Evolutionary conservation across 305 asterid genomes (phyloP).

Genomic region (Solanum hybrid): DNA sequence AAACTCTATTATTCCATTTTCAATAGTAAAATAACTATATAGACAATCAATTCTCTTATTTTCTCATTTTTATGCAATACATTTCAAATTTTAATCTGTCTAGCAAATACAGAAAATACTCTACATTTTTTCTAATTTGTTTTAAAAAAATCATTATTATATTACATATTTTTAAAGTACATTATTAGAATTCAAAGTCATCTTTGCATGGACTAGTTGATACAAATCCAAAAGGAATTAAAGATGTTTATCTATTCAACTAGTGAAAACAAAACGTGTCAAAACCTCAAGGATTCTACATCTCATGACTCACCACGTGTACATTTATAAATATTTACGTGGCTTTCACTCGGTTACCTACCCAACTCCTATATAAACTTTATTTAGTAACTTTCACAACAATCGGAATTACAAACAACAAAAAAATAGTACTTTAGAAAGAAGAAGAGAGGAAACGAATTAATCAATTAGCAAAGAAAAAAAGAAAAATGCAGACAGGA

Average conservation of each 20-base stretch:
- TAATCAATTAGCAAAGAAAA: not conserved
- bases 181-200: not conserved
- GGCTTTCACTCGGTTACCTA: not conserved
- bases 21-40: not conserved
- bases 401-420: too few relatives aligned
- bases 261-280: not conserved
- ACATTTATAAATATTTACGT: not conserved
- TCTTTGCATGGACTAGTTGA: not conserved
- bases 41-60: not conserved
- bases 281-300: not conserved
- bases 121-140: too few relatives aligned
- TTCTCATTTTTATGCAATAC: not conserved
- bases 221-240: not conserved
- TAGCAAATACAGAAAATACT: not conserved
- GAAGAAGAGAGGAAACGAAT: not conserved
- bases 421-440: too few relatives aligned
- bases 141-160: too few relatives aligned
- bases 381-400: rapidly evolving
- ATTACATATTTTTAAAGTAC: not conserved
- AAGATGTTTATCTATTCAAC: not conserved
- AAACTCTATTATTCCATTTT: not conserved
- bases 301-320: not conserved
- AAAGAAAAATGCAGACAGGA: conserved; percentile 31
- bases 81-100: not conserved
- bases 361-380: not conserved